Base-by-base conservation (phyloP, 2,329 filamentous ascomycete genomes). In the Aspergillus proliferans region DNA sequence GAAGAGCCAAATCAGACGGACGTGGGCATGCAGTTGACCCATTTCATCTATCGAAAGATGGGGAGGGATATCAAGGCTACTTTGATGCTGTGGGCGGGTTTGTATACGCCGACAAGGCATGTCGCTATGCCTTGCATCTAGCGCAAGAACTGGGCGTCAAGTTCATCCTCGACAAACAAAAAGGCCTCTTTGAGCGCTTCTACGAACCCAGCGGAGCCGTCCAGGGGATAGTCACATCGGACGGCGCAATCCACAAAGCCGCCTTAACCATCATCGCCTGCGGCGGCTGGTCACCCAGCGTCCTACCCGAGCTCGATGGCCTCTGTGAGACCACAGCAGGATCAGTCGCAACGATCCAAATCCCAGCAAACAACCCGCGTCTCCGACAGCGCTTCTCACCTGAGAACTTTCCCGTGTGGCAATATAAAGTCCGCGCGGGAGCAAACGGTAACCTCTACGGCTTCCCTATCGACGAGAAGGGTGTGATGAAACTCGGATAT, bases 301-400 rank as follows among this genome's bases (percentile, higher is more conserved):
- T 77, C 1, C 45, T 76, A 1, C 71, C 74, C 0, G 56, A 67
- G 7, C 57, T 75, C 0, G 69, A 74, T 40, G 60, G 61, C 0
- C 57, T 79, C 0, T 68, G 70, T n/a, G 76, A 80, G 55, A 70
- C 76, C 0, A 78, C 77, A 0, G 73, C 69, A 0, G 76, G 76
- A 0, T 71, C 69, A 0, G 72, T 79, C 3, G 66, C 69, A 1
- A 62, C 71, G 9, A 61, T 79, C 30, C 65, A 71, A 24, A 62
- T 80, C 1, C 76, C 78, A 0, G 75, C 77, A 0, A 51, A 56
- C 0, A 51, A 65, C 1, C 57, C 63, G 1, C 55, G 48, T 5
- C 65, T 79, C 0, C 73, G 68, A 59, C 55, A 69, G 1, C 65
- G 65, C 2, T 74, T 75, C 40, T 58, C 65, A 0, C 68, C 75